Evolutionary conservation across 768 basidiomycete species (phyloP).

Genomic region (Lactifluus hygrophoroides): DNA sequence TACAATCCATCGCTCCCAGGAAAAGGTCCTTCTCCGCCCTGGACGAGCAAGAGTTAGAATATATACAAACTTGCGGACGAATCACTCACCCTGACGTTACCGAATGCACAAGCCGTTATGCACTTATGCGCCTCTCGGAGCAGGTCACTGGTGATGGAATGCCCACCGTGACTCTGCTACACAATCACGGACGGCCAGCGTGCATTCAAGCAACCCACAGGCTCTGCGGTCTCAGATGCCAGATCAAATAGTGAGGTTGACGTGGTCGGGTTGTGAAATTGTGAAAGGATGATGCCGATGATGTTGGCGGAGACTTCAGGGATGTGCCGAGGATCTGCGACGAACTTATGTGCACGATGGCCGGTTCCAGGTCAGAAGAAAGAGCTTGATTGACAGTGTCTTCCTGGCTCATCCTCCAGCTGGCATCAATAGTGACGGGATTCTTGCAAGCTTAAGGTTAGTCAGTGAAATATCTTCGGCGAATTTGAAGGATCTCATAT

Average conservation of each 20-base stretch:
- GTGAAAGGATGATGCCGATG: no score
- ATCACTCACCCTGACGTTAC: slow-evolving; percentile 48
- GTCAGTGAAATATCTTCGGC: no score
- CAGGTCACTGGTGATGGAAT: slow-evolving; percentile 56
- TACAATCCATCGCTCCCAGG: no score
- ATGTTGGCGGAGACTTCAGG: slow-evolving; percentile 61
- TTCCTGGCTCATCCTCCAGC: no score
- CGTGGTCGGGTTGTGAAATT: slow-evolving; percentile 56
- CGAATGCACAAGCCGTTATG: slow-evolving; percentile 58
- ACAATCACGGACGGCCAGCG: slow-evolving; percentile 43
- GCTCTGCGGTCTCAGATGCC: slow-evolving; percentile 59
- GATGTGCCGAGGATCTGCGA: slow-evolving; percentile 67
- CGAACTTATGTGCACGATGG: slow-evolving; percentile 68
- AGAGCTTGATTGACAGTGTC: no score
- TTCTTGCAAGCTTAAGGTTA: no score
- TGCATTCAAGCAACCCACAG: slow-evolving; percentile 66
- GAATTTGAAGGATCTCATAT: no score
- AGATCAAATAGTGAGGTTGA: slow-evolving; percentile 27
- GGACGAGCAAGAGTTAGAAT: slow-evolving; percentile 36
- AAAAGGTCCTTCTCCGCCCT: slow-evolving; percentile 4
- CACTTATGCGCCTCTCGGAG: slow-evolving; percentile 54
- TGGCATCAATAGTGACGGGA: no score
- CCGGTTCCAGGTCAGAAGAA: no score
- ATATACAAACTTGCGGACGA: slow-evolving; percentile 65
- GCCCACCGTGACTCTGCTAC: no score